Conservation (phyloP, 305 asterid genomes). For the Rubia peregrina region DNA sequence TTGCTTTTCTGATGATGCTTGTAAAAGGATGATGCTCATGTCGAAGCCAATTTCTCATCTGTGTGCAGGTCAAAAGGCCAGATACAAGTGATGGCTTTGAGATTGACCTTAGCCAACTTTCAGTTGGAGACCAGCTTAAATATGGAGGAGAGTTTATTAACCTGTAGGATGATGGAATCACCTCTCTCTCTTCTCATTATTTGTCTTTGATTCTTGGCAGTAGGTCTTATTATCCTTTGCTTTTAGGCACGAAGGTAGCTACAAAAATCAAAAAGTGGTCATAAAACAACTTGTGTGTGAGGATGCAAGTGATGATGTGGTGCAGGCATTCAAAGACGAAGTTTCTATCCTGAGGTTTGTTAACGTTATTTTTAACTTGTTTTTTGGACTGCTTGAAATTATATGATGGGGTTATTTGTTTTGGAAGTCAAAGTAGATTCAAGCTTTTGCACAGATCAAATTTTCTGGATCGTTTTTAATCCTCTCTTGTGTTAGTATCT, state of each 20-base stretch:
- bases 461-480: no score
- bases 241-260: constrained; percentile 79
- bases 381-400: constrained; percentile 2
- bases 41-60: constrained; percentile 3
- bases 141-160: constrained; percentile 89
- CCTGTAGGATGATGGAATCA: constrained; percentile 45
- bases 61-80: constrained; percentile 20
- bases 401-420: neutral
- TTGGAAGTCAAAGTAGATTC: neutral
- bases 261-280: constrained; percentile 93
- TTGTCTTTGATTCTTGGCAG: constrained; percentile 3
- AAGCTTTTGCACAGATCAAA: neutral
- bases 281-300: constrained; percentile 91
- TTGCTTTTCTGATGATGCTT: neutral
- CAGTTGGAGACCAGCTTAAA: constrained; percentile 71
- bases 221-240: constrained; percentile 4
- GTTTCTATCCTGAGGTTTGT: constrained; percentile 94
- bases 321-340: constrained; percentile 88
- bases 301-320: constrained; percentile 62
- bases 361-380: neutral
- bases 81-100: constrained; percentile 80
- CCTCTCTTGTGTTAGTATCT: neutral
- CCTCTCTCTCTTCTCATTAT: constrained; percentile 15
- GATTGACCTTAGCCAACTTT: constrained; percentile 64
- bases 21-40: neutral